These are phyloP conservation scores for Amanita fuliginea DNA, from an alignment of 768 basidiomycete species.

Conservation along the genomic window DNA sequence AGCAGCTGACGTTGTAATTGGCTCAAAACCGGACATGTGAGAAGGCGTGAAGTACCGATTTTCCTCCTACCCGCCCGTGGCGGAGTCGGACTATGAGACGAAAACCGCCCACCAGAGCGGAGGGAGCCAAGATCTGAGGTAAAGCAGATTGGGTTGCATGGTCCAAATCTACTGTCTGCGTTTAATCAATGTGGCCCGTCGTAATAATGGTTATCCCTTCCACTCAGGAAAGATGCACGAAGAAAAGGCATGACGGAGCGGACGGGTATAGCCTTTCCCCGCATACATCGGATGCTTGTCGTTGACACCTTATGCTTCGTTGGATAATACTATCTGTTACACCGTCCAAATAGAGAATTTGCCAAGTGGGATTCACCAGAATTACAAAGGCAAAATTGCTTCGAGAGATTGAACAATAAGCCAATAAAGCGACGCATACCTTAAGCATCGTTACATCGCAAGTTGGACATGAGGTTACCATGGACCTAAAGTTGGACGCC, in stretches of 20 bases:
- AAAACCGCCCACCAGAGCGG: neutral
- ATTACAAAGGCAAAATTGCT: no score
- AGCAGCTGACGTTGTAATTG: neutral
- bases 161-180: neutral
- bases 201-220: neutral
- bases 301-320: neutral
- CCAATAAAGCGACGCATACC: neutral
- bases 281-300: neutral
- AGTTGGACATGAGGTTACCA: neutral
- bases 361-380: neutral
- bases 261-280: neutral
- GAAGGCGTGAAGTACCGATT: neutral
- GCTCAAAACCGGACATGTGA: neutral
- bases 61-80: neutral
- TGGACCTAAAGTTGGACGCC: no score
- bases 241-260: neutral
- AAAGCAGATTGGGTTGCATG: neutral
- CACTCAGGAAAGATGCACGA: neutral
- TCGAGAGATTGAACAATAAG: neutral
- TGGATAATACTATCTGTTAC: neutral
- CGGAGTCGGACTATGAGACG: conserved; percentile 1
- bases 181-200: neutral
- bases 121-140: neutral
- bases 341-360: neutral
- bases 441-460: neutral